Conservation (phyloP, 768 basidiomycete species). For the Podaxis rugospora region DNA sequence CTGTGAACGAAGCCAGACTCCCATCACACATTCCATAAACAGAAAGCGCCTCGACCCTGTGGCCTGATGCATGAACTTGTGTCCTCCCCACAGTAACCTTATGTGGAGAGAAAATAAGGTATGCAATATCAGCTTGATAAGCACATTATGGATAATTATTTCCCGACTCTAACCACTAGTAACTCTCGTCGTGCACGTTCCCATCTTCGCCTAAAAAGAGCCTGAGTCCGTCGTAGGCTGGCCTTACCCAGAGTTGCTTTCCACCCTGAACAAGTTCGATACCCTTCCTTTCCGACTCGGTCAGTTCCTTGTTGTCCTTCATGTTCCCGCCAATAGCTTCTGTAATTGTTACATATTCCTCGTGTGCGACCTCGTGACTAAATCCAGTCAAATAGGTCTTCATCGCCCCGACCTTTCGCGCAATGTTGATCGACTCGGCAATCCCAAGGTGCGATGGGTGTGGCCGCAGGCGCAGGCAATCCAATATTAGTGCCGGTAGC, state of each 20-base stretch:
- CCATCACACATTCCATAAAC: conserved; percentile 7
- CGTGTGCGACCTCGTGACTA: conserved; percentile 73
- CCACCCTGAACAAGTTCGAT: conserved; percentile 46
- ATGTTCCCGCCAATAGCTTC: conserved; percentile 40
- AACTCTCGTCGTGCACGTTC: conserved; percentile 48
- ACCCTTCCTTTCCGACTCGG: conserved; percentile 34
- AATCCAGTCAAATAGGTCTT: conserved; percentile 75
- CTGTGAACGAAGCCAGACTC: not conserved
- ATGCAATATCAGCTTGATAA: not conserved
- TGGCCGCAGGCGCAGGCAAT: conserved; percentile 61
- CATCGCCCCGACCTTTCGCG: conserved; percentile 51
- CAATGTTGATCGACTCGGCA: conserved; percentile 51
- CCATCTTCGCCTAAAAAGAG: conserved; percentile 41
- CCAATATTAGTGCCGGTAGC: conserved; percentile 64
- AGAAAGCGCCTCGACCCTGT: not conserved
- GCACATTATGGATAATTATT: not conserved
- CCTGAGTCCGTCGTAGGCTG: conserved; percentile 71
- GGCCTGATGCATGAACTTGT: not conserved
- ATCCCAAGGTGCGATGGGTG: conserved; percentile 83
- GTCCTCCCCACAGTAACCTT: not conserved
- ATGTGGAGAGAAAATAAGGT: not conserved
- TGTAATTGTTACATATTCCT: conserved; percentile 67
- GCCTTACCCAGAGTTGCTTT: conserved; percentile 54
- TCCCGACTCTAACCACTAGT: conserved; percentile 17
- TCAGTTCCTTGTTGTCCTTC: conserved; percentile 24